Conservation (phyloP, 805 yeast species). For the Maudiozyma saulgeensis region DNA sequence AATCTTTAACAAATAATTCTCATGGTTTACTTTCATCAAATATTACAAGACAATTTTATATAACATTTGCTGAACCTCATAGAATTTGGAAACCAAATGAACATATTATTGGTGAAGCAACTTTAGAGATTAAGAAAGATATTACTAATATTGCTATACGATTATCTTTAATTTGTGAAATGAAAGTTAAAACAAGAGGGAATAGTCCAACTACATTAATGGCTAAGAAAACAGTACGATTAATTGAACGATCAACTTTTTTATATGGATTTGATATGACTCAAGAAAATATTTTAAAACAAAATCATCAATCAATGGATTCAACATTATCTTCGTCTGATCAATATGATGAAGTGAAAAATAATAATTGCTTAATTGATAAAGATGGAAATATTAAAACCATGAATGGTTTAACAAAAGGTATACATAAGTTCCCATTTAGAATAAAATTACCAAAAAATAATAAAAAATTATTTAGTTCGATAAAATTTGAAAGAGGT, state of each 20-base stretch:
- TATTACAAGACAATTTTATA: conserved; percentile 25
- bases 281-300: neutral
- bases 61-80: conserved; percentile 66
- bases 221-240: conserved; percentile 39
- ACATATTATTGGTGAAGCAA: conserved; percentile 52
- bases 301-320: too few relatives aligned
- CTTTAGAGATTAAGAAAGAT: conserved; percentile 47
- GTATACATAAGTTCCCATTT: conserved; percentile 85
- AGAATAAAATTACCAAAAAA: conserved; percentile 64
- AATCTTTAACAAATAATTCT: neutral
- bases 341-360: neutral
- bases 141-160: conserved; percentile 40
- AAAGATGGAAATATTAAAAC: conserved; percentile 2
- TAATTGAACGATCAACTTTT: conserved; percentile 51
- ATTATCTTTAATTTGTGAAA: conserved; percentile 46
- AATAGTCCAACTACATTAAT: conserved; percentile 39
- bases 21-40: neutral
- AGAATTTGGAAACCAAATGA: conserved; percentile 76
- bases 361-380: neutral
- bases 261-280: conserved; percentile 40
- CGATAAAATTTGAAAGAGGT: conserved; percentile 80
- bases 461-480: conserved; percentile 47
- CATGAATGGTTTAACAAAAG: conserved; percentile 50
- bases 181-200: conserved; percentile 41
- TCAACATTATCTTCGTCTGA: neutral